Evolutionary conservation across 306 rosid genomes (phyloP), one percentile per base, ranked within the genome.

Genomic region (Corylus avellana): DNA sequence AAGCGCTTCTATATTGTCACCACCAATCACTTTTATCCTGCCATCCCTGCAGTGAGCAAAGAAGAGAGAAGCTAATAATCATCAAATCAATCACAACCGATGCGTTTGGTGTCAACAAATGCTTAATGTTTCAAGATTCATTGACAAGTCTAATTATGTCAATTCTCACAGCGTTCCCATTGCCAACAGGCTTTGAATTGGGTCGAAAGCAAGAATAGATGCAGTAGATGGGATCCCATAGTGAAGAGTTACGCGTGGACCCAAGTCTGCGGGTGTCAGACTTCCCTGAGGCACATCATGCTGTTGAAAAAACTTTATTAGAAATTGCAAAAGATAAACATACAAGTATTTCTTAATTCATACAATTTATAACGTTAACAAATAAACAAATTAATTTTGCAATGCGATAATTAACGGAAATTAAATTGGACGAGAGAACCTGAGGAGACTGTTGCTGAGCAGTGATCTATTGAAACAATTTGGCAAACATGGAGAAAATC

Each of bases 11-110:
- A 94, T 86, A 76, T 82, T 86, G 82, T 89, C 89, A 54, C 93
- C 94, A 70, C 97, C 98, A 55, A 91, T 85, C 72, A 94, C 90
- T 86, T 94, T 94, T 86, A 94, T 92, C 86, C 93, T 87, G 27
- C 98, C 98, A 87, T 94, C 97, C 77, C 98, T 94, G 83, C 91
- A 86, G 73, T 73, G 73, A 75, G 79, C 12, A 73, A 82, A 86
- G 69, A 71, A 74, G 78, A 12, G 55, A 47, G 58, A 69, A 25
- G 20, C 47, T 7, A 44, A 8, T n/a, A 58, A 58, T 58, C 4
- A 25, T 22, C 64, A 57, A 9, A 57, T 18, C 63, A 57, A 57
- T 0, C 22, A 57, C 63, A 20, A 59, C 5, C 5, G 14, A 59
- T 7, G 35, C 16, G 3, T 59, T 59, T 22, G 37, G 37, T 9